Conservation (phyloP, 805 yeast species). For the Schizosaccharomyces osmophilus region DNA sequence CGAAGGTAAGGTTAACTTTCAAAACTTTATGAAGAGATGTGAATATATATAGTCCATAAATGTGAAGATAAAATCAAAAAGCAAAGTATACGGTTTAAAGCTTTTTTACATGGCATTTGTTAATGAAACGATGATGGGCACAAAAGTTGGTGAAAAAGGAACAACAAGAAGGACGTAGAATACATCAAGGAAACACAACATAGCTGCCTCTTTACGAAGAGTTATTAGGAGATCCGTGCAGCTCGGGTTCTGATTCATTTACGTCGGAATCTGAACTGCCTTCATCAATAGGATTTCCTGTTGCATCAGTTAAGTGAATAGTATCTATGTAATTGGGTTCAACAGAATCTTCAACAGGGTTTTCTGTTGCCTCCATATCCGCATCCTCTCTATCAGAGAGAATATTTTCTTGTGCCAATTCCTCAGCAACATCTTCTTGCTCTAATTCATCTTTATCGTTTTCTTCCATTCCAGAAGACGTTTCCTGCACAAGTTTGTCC, state of each 20-base stretch:
- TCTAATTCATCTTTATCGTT: neutral
- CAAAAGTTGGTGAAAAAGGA: no score
- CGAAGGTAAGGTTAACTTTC: no score
- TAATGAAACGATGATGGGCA: no score
- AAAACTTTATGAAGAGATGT: no score
- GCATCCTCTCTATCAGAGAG: neutral
- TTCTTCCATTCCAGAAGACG: no score
- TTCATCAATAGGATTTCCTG: neutral
- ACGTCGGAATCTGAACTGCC: neutral
- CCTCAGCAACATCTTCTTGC: neutral
- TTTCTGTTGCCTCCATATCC: neutral
- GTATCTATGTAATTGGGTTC: neutral
- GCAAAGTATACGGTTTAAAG: no score
- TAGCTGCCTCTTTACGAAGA: neutral
- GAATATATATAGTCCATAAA: no score
- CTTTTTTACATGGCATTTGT: no score
- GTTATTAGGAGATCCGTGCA: neutral
- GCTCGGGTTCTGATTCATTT: neutral
- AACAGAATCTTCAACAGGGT: neutral
- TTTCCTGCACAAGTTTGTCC: neutral
- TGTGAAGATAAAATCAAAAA: no score
- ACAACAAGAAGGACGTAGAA: no score
- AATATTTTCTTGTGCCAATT: neutral
- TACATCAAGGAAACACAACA: no score
- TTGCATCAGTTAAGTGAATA: neutral